These are phyloP conservation scores for Phialophora verrucosa DNA, from an alignment of 2,329 filamentous ascomycete genomes.

Conservation along the genomic window DNA sequence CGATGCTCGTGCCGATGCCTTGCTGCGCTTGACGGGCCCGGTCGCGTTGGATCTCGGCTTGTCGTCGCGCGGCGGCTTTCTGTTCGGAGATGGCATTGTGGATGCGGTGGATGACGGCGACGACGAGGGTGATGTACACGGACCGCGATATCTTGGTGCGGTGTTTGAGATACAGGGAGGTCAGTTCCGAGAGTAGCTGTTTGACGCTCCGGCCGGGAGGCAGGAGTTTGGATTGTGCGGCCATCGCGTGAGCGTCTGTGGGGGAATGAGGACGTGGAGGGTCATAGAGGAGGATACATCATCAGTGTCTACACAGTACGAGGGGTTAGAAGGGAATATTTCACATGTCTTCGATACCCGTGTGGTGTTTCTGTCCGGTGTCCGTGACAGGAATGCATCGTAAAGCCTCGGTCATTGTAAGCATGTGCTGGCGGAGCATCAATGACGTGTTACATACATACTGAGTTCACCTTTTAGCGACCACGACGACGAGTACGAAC, in stretches of 20 bases:
- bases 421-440: slow-evolving; percentile 53
- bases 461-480: background rate
- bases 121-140: slow-evolving; percentile 80
- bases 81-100: slow-evolving; percentile 92
- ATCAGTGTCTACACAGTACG: background rate
- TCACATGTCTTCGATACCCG: slow-evolving; percentile 1
- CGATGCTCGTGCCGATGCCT: background rate
- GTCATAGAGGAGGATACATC: background rate
- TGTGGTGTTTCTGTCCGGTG: background rate
- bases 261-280: background rate
- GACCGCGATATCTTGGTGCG: slow-evolving; percentile 81
- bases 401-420: slow-evolving; percentile 70
- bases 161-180: slow-evolving; percentile 75
- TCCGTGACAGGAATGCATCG: background rate
- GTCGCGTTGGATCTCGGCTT: slow-evolving; percentile 58
- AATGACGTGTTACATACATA: background rate
- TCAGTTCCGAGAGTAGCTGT: slow-evolving; percentile 69
- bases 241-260: slow-evolving; percentile 60
- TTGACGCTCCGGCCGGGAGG: slow-evolving; percentile 67
- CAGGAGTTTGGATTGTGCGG: slow-evolving; percentile 74
- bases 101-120: slow-evolving; percentile 83
- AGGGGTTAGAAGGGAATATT: background rate
- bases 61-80: slow-evolving; percentile 77
- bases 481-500: background rate
- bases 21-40: slow-evolving; percentile 57